These are phyloP conservation scores for Aspergillus sp. DNA, from an alignment of 2,329 filamentous ascomycete species.

Conservation along the genomic window DNA sequence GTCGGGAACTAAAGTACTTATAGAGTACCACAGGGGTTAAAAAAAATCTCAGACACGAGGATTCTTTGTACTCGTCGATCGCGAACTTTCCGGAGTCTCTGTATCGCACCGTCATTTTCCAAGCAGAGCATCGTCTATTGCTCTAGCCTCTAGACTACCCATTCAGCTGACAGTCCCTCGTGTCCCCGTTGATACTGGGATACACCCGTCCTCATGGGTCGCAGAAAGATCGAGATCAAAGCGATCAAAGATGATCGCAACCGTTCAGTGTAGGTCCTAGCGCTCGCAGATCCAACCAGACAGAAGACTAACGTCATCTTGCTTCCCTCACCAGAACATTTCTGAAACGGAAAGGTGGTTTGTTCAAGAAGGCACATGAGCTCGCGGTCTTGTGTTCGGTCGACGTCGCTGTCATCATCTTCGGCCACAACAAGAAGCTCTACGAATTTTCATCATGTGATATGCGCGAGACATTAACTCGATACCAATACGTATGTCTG, in stretches of 20 bases:
- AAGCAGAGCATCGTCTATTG: neutral
- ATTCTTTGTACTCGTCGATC: constrained; percentile 7
- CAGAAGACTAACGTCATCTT: constrained; percentile 3
- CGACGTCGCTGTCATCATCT: constrained; percentile 97
- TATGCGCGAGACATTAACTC: constrained; percentile 83
- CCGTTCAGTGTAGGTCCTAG: constrained; percentile 79
- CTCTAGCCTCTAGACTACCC: neutral
- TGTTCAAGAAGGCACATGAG: constrained; percentile 99
- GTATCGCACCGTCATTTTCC: constrained; percentile 10
- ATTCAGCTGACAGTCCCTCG: too few relatives aligned
- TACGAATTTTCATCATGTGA: constrained; percentile 96
- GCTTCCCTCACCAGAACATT: constrained; percentile 67
- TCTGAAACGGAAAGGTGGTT: constrained; percentile 94
- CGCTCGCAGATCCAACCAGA: neutral
- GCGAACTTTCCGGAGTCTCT: neutral
- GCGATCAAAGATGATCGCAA: constrained; percentile 98
- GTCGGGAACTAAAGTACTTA: neutral
- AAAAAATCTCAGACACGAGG: constrained; percentile 2
- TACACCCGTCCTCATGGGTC: constrained; percentile 65
- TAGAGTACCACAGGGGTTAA: neutral
- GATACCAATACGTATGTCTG: constrained; percentile 82
- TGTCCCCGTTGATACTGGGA: constrained; percentile 7
- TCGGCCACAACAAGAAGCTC: constrained; percentile 97
- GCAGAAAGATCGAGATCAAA: constrained; percentile 99
- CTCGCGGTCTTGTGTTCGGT: constrained; percentile 96